These are phyloP conservation scores for Fusarium drepaniforme DNA, from an alignment of 2,329 filamentous ascomycete species.

Conservation along the genomic window DNA sequence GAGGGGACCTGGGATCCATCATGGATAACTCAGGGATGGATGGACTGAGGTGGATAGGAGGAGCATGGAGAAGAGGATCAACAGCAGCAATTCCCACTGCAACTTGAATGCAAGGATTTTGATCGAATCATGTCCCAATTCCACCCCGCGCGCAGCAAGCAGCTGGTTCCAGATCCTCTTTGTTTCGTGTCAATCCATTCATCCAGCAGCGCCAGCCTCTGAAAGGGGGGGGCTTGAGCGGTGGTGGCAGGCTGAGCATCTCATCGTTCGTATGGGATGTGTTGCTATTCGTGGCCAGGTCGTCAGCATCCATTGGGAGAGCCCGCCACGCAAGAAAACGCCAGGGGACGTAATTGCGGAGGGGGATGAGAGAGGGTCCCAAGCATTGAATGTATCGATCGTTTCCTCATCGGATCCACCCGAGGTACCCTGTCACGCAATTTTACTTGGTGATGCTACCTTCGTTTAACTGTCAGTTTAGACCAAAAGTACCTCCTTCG, in stretches of 20 bases:
- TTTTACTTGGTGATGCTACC: slow-evolving; percentile 11
- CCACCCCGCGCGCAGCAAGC: neutral
- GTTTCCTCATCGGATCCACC: slow-evolving; percentile 4
- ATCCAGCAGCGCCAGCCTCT: neutral
- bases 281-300: slow-evolving; percentile 36
- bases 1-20: neutral
- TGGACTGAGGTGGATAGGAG: slow-evolving; percentile 10
- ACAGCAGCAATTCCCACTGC: slow-evolving; percentile 19
- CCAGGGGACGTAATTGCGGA: slow-evolving; percentile 16
- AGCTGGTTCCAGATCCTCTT: neutral
- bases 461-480: slow-evolving; percentile 9
- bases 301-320: slow-evolving; percentile 3
- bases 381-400: slow-evolving; percentile 12
- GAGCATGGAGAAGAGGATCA: slow-evolving; percentile 23
- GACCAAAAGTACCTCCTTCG: slow-evolving; percentile 17
- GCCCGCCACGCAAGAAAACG: slow-evolving; percentile 16
- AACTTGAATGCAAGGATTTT: neutral
- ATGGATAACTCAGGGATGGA: neutral
- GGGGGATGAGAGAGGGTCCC: neutral
- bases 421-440: slow-evolving; percentile 12
- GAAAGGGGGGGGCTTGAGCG: slow-evolving; percentile 4
- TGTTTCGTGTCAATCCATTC: neutral
- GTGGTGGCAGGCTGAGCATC: slow-evolving; percentile 15
- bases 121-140: neutral
- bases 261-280: slow-evolving; percentile 11